phyloP scores from a whole-genome alignment of 2,329 filamentous ascomycete species.

The Ophiocordyceps polyrhachis-furcata region DNA sequence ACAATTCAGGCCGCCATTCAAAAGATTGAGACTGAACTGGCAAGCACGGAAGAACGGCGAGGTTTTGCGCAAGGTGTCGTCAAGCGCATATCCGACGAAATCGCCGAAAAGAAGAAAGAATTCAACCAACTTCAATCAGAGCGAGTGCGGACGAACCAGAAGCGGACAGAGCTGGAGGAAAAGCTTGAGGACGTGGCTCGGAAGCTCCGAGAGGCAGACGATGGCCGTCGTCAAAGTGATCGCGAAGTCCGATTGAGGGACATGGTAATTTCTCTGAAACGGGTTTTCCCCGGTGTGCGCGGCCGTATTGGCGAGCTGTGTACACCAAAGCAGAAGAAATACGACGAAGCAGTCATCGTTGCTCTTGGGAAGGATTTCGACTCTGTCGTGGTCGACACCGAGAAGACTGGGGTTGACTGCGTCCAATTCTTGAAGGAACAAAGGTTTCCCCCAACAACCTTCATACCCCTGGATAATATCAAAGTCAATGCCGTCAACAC shows the following conservation, averaged over 20 bases:
- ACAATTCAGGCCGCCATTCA: conserved; percentile 54
- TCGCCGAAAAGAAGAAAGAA: conserved; percentile 76
- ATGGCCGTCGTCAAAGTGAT: conserved; percentile 69
- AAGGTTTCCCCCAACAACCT: conserved; percentile 70
- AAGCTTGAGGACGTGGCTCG: conserved; percentile 66
- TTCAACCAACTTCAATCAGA: conserved; percentile 75
- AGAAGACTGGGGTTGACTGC: conserved; percentile 85
- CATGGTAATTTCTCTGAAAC: conserved; percentile 69
- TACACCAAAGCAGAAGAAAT: conserved; percentile 94
- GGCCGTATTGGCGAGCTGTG: conserved; percentile 83
- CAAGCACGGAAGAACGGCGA: conserved; percentile 49
- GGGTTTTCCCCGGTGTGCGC: conserved; percentile 79
- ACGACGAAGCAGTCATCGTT: conserved; percentile 77
- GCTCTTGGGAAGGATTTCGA: conserved; percentile 88
- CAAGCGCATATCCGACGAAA: conserved; percentile 55
- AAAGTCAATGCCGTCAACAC: conserved; percentile 84
- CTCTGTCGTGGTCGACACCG: conserved; percentile 83
- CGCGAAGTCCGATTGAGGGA: conserved; percentile 66
- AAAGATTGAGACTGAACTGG: conserved; percentile 54
- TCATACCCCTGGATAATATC: conserved; percentile 93
- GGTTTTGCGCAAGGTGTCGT: conserved; percentile 40
- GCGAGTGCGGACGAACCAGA: conserved; percentile 60
- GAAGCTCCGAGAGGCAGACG: conserved; percentile 71
- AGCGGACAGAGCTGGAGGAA: conserved; percentile 76
- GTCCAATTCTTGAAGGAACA: conserved; percentile 89